Base-by-base conservation (phyloP, 1,284 basidiomycete genomes). In the Sanghuangporus weigelae region DNA sequence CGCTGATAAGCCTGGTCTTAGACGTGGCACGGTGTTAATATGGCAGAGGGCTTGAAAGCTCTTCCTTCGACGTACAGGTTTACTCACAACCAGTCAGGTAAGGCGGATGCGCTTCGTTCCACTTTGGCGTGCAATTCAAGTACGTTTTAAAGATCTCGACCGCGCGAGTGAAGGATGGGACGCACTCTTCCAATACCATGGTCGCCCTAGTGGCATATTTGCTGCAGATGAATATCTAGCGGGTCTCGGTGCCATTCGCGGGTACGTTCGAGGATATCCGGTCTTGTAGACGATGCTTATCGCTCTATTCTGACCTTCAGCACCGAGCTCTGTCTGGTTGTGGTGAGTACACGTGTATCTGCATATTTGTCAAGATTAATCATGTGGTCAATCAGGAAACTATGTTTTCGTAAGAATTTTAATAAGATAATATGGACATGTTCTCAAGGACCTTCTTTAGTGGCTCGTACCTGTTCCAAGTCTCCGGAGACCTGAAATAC, bases 191-290 rank as follows among this genome's bases (percentile, higher is more conserved):
- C 69, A 84, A 68, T 86, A 85, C 68, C 84, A 86, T 64, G 84
- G 84, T 10, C 77, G 83, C 1, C 83, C 84, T 0, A 84, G 83
- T 2, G 83, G 83, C 2, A 84, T 84, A 12, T 84, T 78, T 66
- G 81, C 80, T 38, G 83, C 84, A 5, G 84, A 85, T 61, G 83
- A 85, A 67, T 84, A 84, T 65, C 74, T 85, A 3, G 83, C 84
- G 21, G 82, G 83, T 16, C 71, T 81, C 7, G 81, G 81, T 66
- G 83, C 83, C 21, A 73, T 75, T 38, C 71, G 84, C 72, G 83
- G 83, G 83, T 84, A 67, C 58, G 76, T 68, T n/a, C n/a, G 1
- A 7, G 42, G 19, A 38, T 39, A 39, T n/a, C 19, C 42, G 10
- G 54, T 31, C 12, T 48, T 21, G 31, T 12, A 26, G 36, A 10